Evolutionary conservation across 1,139 yeast genomes (phyloP).

Genomic region (Diutina ranongensis): DNA sequence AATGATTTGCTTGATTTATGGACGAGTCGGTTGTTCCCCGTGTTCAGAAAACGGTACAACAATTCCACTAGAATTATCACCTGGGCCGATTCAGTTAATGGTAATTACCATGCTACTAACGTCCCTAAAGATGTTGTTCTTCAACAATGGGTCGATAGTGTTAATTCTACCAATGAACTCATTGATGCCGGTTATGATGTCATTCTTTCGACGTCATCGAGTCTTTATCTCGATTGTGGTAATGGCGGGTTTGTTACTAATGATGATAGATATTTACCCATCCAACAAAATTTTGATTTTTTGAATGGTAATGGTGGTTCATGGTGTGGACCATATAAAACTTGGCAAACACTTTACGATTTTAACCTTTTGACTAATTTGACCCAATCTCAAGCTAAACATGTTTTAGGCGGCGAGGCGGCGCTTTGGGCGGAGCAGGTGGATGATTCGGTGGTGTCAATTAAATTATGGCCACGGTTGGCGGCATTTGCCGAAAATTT

Average conservation of each 20-base stretch:
- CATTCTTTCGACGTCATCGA: conserved; percentile 26
- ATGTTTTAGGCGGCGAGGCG: conserved; percentile 31
- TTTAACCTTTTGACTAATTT: conserved; percentile 13
- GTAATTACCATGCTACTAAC: conserved; percentile 12
- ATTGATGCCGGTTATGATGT: conserved; percentile 31
- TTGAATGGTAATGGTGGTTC: conserved; percentile 28
- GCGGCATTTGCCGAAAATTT: conserved; percentile 36
- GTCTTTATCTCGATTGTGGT: conserved; percentile 38
- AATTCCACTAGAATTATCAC: conserved; percentile 20
- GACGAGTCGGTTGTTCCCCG: conserved; percentile 27
- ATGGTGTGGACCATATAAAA: conserved; percentile 42
- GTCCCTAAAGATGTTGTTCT: conserved; percentile 23
- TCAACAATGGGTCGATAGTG: conserved; percentile 25
- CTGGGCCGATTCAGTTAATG: conserved; percentile 39
- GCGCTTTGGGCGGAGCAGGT: conserved; percentile 4
- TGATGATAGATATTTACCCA: conserved; percentile 25
- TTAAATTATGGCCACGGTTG: conserved; percentile 36
- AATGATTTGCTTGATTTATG: conserved; percentile 27
- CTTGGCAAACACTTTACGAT: conserved; percentile 24
- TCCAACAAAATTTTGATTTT: conserved; percentile 15
- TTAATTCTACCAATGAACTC: conserved; percentile 15
- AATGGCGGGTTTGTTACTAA: conserved; percentile 31
- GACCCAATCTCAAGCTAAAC: conserved; percentile 21
- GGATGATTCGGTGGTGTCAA: neutral
- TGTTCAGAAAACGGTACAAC: conserved; percentile 13